These are phyloP conservation scores for Ophiognomonia clavigignenti-juglandacearum DNA, from an alignment of 2,329 filamentous ascomycete genomes.

Conservation along the genomic window DNA sequence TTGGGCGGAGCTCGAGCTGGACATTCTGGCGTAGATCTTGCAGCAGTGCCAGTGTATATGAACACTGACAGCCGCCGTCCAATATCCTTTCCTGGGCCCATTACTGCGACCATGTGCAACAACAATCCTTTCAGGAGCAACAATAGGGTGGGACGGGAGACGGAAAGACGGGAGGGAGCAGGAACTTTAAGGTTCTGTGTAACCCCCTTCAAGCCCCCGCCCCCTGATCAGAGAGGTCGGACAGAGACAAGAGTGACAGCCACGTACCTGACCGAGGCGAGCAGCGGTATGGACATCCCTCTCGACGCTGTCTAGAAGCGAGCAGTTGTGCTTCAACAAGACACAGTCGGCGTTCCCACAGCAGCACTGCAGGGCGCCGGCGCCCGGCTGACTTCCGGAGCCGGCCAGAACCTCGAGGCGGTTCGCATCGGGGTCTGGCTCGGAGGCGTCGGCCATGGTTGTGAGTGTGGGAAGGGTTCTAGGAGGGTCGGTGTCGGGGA, in stretches of 20 bases:
- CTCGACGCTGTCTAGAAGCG: slow-evolving; percentile 74
- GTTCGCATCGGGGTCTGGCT: slow-evolving; percentile 9
- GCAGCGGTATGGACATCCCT: slow-evolving; percentile 84
- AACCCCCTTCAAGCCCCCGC: not conserved
- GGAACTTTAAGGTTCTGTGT: no score
- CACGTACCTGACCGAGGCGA: slow-evolving; percentile 81
- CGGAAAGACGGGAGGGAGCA: not conserved
- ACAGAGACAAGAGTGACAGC: not conserved
- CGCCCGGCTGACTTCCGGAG: slow-evolving; percentile 23
- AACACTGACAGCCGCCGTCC: not conserved
- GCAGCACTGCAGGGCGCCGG: slow-evolving; percentile 62
- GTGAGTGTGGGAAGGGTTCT: not conserved
- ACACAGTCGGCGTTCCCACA: slow-evolving; percentile 78
- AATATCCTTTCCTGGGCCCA: not conserved
- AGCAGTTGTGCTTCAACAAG: slow-evolving; percentile 75
- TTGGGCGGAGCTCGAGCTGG: not conserved
- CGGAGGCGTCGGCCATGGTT: slow-evolving; percentile 14
- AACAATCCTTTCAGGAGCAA: slow-evolving; percentile 2
- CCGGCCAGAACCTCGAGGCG: slow-evolving; percentile 11
- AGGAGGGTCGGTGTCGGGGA: not conserved
- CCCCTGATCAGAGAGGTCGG: not conserved
- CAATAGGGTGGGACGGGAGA: not conserved
- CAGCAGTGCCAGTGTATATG: not conserved
- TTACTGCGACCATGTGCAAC: not conserved
- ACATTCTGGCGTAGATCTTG: not conserved